phyloP scores from a whole-genome alignment of 2,329 filamentous ascomycete genomes.

The Daldinia sp. region DNA sequence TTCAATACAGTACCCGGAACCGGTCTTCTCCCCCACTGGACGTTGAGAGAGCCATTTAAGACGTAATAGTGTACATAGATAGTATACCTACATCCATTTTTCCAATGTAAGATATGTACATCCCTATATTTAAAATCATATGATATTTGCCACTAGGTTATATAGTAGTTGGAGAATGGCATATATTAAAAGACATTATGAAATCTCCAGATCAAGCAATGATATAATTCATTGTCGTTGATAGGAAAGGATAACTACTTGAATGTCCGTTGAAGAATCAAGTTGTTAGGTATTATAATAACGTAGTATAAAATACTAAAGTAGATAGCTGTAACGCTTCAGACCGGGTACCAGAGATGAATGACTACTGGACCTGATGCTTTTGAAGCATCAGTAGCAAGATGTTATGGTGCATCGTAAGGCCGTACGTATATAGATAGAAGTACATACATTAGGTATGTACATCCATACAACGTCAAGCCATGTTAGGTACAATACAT shows the following conservation, averaged over 20 bases:
- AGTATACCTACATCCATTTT: background rate
- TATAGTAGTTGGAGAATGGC: background rate
- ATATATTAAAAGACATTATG: background rate
- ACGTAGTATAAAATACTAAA: slow-evolving; percentile 22
- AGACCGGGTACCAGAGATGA: slow-evolving; percentile 35
- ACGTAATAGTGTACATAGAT: background rate
- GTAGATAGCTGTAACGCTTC: slow-evolving; percentile 8
- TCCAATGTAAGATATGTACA: background rate
- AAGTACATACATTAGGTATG: too few species aligned
- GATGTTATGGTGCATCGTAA: slow-evolving; percentile 18
- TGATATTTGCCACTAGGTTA: slow-evolving; percentile 1
- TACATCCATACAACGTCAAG: background rate
- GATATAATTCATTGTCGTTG: background rate
- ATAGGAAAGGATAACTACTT: background rate
- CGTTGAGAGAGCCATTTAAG: background rate
- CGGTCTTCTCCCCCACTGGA: slow-evolving; percentile 21
- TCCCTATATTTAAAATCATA: background rate
- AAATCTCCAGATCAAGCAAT: background rate
- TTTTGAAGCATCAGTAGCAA: slow-evolving; percentile 28
- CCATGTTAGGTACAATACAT: background rate
- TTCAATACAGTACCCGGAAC: slow-evolving; percentile 4
- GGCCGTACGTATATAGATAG: slow-evolving; percentile 7
- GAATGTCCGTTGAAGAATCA: background rate
- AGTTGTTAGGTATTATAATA: slow-evolving; percentile 5
- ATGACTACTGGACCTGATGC: slow-evolving; percentile 12